Conservation (phyloP, 2,329 filamentous ascomycete species). For the Aspergillus costaricaensis region DNA sequence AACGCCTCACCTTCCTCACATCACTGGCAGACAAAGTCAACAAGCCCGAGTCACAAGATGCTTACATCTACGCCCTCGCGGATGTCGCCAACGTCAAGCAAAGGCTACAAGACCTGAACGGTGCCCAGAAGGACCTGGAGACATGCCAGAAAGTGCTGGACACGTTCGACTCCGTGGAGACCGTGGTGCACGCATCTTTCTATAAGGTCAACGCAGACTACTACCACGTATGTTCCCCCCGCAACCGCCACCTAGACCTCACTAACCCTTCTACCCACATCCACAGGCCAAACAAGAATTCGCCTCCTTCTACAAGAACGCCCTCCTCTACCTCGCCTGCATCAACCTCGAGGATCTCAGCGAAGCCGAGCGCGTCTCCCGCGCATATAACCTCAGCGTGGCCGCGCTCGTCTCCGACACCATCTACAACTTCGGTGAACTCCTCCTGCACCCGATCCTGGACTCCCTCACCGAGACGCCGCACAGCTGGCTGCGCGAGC, state of each 20-base stretch:
- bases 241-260: background rate
- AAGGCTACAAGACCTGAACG: conserved; percentile 74
- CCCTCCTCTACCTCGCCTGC: conserved; percentile 95
- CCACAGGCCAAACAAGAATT: conserved; percentile 78
- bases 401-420: conserved; percentile 89
- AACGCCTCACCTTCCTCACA: conserved; percentile 82
- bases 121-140: conserved; percentile 82
- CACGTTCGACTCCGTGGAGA: conserved; percentile 91
- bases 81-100: conserved; percentile 87
- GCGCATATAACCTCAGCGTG: conserved; percentile 90
- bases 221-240: conserved; percentile 65
- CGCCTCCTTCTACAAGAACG: conserved; percentile 94
- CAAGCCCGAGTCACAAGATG: conserved; percentile 90
- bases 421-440: conserved; percentile 99
- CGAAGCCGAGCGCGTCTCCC: conserved; percentile 71
- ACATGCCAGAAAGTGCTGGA: conserved; percentile 86
- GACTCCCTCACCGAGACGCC: conserved; percentile 75
- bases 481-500: conserved; percentile 85
- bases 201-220: conserved; percentile 95
- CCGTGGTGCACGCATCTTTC: conserved; percentile 91
- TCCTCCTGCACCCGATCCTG: conserved; percentile 95
- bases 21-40: conserved; percentile 84
- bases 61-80: conserved; percentile 89
- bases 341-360: conserved; percentile 78
- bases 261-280: background rate